Percentiles rank a stretch among this genome's conserved stretches.
phyloP scores from a whole-genome alignment of 2,329 filamentous ascomycete species.

The Leptodontidium sp. region DNA sequence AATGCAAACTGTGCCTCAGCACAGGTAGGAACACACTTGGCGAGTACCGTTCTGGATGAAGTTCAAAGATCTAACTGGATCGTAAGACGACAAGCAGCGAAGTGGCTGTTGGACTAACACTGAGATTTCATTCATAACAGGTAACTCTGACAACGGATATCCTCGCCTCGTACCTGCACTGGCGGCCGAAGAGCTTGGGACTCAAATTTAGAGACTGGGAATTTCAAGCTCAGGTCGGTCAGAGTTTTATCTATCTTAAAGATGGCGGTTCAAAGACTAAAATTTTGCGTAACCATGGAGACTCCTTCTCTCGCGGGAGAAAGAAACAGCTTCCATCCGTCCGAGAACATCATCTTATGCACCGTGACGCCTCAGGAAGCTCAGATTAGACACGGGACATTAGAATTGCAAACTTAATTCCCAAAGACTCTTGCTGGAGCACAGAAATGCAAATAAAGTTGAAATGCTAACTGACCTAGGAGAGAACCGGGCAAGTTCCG shows the following conservation, averaged over 20 bases:
- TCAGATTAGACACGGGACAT: not conserved
- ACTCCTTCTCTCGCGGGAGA: not conserved
- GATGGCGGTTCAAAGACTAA: too few relatives aligned
- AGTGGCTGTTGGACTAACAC: not conserved
- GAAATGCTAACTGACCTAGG: constrained; percentile 1
- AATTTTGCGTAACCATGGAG: too few relatives aligned
- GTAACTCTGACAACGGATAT: not conserved
- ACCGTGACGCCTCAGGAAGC: not conserved
- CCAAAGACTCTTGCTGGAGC: not conserved
- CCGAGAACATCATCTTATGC: too few relatives aligned
- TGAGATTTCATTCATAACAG: not conserved
- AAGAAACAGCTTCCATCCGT: not conserved
- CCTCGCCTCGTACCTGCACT: not conserved
- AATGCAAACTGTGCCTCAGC: not conserved
- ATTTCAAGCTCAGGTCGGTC: not conserved
- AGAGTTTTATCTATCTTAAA: not conserved
- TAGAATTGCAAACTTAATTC: not conserved
- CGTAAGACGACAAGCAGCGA: not conserved
- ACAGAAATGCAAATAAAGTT: not conserved
- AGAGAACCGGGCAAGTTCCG: not conserved
- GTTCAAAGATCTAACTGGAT: not conserved
- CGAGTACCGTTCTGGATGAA: not conserved
- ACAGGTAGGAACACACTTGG: not conserved
- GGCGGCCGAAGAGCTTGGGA: not conserved
- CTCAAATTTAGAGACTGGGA: not conserved